Evolutionary conservation across 1,284 basidiomycete genomes (phyloP).

Genomic region (Kwoniella shivajii): DNA sequence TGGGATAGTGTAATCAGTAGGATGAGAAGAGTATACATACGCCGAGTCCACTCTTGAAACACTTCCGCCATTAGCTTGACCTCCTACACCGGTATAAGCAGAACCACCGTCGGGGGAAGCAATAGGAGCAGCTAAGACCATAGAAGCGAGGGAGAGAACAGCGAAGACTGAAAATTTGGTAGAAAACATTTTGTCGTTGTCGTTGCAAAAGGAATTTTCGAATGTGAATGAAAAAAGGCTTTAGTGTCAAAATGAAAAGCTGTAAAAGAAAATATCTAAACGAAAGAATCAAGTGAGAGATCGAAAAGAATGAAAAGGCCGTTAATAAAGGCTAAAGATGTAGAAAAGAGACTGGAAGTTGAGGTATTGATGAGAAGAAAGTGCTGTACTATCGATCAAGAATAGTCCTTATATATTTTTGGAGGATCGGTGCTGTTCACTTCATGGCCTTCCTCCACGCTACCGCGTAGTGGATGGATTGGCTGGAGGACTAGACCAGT

Average conservation of each 20-base stretch:
- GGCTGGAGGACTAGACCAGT: too few relatives aligned
- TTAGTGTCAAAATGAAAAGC: too few relatives aligned
- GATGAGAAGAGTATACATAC: slow-evolving; percentile 14
- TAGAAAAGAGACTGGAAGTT: not conserved
- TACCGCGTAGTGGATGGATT: too few relatives aligned
- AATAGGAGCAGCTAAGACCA: slow-evolving; percentile 28
- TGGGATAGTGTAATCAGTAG: not conserved
- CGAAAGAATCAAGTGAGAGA: not conserved
- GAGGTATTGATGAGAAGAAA: not conserved
- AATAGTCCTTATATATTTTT: too few relatives aligned
- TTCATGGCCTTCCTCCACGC: too few relatives aligned
- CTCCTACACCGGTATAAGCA: slow-evolving; percentile 37
- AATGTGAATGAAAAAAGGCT: too few relatives aligned
- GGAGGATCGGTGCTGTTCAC: too few relatives aligned
- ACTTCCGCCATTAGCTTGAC: slow-evolving; percentile 36
- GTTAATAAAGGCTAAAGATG: not conserved
- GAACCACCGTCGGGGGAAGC: slow-evolving; percentile 23
- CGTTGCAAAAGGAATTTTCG: too few relatives aligned
- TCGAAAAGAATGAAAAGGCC: not conserved
- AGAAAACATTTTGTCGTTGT: slow-evolving; percentile 7
- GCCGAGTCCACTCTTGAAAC: slow-evolving; percentile 19
- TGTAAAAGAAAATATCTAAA: too few relatives aligned
- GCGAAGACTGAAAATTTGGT: slow-evolving; percentile 10
- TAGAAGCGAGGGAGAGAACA: slow-evolving; percentile 16
- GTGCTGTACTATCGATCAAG: too few relatives aligned